Conservation (phyloP, 2,329 filamentous ascomycete species). For the Fonsecaea pedrosoi region DNA sequence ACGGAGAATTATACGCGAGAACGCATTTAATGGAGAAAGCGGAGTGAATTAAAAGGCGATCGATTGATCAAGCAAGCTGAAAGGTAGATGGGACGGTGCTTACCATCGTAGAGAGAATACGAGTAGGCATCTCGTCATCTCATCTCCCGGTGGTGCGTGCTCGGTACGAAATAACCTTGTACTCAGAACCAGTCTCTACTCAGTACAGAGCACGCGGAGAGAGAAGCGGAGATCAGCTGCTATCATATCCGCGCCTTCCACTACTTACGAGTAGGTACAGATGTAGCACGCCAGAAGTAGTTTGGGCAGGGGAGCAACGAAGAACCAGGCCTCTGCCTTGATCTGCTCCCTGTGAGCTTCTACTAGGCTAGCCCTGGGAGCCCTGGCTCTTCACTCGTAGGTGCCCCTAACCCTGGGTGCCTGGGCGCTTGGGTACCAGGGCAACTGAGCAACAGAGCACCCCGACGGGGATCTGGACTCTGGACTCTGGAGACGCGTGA, state of each 20-base stretch:
- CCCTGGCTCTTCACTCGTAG: not conserved
- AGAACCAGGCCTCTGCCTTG: not conserved
- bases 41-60: not conserved
- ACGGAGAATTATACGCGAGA: not conserved
- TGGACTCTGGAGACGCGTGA: too few species aligned
- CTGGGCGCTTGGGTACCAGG: not conserved
- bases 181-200: too few species aligned
- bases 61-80: too few species aligned
- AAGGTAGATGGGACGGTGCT: too few species aligned
- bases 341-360: not conserved
- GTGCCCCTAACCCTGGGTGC: not conserved
- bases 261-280: not conserved
- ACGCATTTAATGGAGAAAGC: not conserved
- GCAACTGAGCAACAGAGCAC: too few species aligned
- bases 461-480: constrained; percentile 2
- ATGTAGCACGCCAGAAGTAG: not conserved
- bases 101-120: not conserved
- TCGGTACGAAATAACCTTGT: too few species aligned
- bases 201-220: not conserved
- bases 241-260: constrained; percentile 2
- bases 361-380: not conserved
- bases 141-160: not conserved
- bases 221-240: not conserved
- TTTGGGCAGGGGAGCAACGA: not conserved
- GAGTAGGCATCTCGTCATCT: not conserved